phyloP scores from a whole-genome alignment of 495 filamentous ascomycete genomes.

The Penicillium dipodomyicola region DNA sequence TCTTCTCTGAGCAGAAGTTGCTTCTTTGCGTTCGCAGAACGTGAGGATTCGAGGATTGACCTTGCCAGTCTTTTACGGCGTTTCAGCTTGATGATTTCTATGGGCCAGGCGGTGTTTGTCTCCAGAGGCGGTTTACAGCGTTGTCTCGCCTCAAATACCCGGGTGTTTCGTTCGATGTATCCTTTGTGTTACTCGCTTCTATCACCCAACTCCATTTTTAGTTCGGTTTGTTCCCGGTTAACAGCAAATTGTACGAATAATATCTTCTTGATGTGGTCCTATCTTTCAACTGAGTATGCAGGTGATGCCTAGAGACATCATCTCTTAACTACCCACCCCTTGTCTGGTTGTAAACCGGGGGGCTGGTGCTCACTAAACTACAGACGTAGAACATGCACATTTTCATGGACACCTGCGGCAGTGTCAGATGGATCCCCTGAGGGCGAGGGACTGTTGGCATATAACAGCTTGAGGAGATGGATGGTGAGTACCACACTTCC shows the following conservation, averaged over 20 bases:
- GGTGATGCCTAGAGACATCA: too few relatives aligned
- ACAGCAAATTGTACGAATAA: not conserved
- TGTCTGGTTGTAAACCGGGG: too few relatives aligned
- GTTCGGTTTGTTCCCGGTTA: not conserved
- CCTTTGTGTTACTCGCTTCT: not conserved
- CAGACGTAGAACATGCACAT: too few relatives aligned
- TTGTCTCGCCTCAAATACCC: conserved; percentile 29
- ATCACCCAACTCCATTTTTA: not conserved
- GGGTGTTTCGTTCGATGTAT: conserved; percentile 20
- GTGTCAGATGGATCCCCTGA: too few relatives aligned
- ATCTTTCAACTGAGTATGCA: too few relatives aligned
- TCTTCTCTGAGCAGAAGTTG: not conserved
- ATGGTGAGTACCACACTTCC: too few relatives aligned
- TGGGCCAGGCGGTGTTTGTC: conserved; percentile 29
- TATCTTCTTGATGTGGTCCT: not conserved
- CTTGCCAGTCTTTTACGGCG: conserved; percentile 17
- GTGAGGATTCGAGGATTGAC: not conserved
- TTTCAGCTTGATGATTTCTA: conserved; percentile 24
- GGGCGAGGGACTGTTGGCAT: too few relatives aligned
- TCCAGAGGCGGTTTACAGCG: conserved; percentile 17
- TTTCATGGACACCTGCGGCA: too few relatives aligned
- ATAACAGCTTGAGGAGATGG: too few relatives aligned
- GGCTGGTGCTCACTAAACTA: too few relatives aligned
- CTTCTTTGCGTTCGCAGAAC: not conserved
- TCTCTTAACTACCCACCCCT: too few relatives aligned